Evolutionary conservation across 768 basidiomycete genomes (phyloP).

Genomic region (Tremella mesenterica): DNA sequence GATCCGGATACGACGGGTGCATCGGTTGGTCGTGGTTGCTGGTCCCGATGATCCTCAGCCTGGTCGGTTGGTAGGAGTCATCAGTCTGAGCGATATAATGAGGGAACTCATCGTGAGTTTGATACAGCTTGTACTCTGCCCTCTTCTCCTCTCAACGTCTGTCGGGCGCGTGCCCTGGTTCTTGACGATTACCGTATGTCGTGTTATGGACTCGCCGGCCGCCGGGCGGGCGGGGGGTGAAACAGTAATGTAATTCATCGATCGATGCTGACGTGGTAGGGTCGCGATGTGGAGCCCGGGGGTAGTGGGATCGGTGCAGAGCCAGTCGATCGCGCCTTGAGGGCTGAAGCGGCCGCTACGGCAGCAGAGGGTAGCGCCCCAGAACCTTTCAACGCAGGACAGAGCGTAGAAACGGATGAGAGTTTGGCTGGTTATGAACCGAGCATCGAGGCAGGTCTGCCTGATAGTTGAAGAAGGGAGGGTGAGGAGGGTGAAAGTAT

Average conservation of each 20-base stretch:
- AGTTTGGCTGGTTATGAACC: background rate
- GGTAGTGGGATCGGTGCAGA: slow-evolving; percentile 42
- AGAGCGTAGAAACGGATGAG: background rate
- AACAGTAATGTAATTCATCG: background rate
- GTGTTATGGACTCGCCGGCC: too few species aligned
- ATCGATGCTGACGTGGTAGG: slow-evolving; percentile 10
- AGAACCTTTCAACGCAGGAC: background rate
- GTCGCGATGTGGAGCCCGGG: slow-evolving; percentile 36
- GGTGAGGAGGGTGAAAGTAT: too few species aligned
- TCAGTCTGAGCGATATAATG: slow-evolving; percentile 44
- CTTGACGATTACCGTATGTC: too few species aligned
- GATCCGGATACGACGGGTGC: slow-evolving; percentile 86
- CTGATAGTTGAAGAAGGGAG: too few species aligned
- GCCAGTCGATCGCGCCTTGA: slow-evolving; percentile 35
- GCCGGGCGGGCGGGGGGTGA: background rate
- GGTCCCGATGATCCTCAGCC: slow-evolving; percentile 35
- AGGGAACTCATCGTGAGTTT: slow-evolving; percentile 40
- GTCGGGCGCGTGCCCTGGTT: too few species aligned
- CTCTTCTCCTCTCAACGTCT: too few species aligned
- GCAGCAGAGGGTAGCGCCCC: slow-evolving; percentile 11
- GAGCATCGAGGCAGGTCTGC: too few species aligned
- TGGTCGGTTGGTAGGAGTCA: slow-evolving; percentile 40
- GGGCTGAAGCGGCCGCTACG: slow-evolving; percentile 34
- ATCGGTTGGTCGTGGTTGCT: slow-evolving; percentile 89
- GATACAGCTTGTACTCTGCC: background rate